Evolutionary conservation across 176 grass and related monocot species (phyloP).

Genomic region (Oryza meridionalis): DNA sequence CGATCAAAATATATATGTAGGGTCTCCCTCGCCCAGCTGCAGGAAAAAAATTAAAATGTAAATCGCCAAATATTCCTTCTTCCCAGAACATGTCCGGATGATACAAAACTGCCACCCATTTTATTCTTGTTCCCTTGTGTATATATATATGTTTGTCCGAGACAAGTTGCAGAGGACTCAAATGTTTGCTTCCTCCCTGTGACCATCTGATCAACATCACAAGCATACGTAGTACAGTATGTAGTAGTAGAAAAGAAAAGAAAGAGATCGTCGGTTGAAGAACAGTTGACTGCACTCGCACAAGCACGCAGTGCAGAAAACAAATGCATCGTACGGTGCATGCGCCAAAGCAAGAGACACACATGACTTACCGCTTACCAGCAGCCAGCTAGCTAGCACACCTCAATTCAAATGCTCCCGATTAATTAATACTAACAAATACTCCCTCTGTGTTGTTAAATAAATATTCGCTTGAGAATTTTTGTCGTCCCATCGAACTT

Average conservation of each 20-base stretch:
- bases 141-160: neutral
- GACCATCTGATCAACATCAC: neutral
- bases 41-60: neutral
- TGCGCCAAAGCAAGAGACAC: slow-evolving; percentile 25
- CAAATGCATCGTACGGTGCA: neutral
- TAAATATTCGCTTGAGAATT: neutral
- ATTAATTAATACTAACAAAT: neutral
- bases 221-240: neutral
- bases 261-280: neutral
- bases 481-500: neutral
- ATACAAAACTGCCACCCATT: neutral
- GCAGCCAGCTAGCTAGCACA: neutral
- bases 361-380: neutral
- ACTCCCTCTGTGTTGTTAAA: neutral
- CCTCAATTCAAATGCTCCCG: neutral
- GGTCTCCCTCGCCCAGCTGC: neutral
- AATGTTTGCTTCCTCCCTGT: neutral
- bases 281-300: neutral
- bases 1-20: neutral
- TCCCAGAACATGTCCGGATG: neutral
- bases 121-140: neutral
- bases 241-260: neutral
- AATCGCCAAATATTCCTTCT: neutral
- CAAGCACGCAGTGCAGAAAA: neutral
- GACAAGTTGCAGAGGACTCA: neutral